Evolutionary conservation across 352 stramenopile genomes (phyloP).

Genomic region (Globisporangium cystogenes): DNA sequence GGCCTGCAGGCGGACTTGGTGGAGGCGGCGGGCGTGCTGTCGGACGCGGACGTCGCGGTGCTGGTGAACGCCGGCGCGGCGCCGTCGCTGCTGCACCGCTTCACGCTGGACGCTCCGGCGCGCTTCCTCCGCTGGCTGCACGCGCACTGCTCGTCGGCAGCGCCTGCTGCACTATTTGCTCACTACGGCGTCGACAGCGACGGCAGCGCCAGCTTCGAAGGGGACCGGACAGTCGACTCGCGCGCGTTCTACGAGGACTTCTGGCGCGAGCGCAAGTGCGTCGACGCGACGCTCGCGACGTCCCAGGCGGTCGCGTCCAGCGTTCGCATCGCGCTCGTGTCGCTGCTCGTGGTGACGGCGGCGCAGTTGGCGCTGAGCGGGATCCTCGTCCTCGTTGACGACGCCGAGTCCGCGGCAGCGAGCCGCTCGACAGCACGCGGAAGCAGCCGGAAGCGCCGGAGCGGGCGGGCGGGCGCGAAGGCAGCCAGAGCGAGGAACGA

Average conservation of each 20-base stretch:
- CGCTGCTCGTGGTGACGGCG: conserved; percentile 3
- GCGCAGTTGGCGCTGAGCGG: conserved; percentile 8
- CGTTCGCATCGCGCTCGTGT: not conserved
- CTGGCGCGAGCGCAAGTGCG: conserved; percentile 11
- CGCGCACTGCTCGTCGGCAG: conserved; percentile 12
- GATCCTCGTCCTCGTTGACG: conserved; percentile 5
- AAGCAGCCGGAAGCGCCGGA: not conserved
- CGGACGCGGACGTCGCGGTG: conserved; percentile 11
- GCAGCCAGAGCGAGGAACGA: not conserved
- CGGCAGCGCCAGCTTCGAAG: not conserved
- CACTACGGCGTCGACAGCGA: not conserved
- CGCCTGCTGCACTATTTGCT: no score
- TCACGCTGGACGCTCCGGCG: conserved; percentile 38
- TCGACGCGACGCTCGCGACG: conserved; percentile 1
- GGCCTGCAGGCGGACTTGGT: conserved; percentile 14
- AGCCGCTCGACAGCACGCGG: not conserved
- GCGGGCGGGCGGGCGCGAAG: not conserved
- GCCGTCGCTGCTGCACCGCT: conserved; percentile 42
- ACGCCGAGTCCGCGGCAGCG: not conserved
- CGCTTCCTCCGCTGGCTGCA: conserved; percentile 39
- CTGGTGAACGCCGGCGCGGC: conserved; percentile 34
- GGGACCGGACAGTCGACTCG: conserved; percentile 12
- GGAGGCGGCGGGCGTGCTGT: conserved; percentile 11
- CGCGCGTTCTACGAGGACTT: conserved; percentile 31
- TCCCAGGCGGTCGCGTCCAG: conserved; percentile 4